Evolutionary conservation across 495 filamentous ascomycete species (phyloP), one percentile per base, ranked within the genome.

Genomic region (Trichoderma parareesei): DNA sequence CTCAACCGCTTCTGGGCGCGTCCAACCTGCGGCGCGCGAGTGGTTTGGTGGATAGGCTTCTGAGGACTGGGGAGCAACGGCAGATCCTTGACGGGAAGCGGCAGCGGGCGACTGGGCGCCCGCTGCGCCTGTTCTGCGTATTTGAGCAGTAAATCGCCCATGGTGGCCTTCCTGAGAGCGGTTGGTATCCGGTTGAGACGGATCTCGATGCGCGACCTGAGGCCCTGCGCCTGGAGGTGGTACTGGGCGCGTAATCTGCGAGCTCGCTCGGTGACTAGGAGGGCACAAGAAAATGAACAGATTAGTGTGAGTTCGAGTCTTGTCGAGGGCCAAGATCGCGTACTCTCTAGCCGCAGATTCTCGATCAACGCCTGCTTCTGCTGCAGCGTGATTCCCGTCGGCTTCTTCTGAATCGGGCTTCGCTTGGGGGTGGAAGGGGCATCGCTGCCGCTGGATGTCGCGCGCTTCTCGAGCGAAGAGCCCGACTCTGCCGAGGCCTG

Each of bases 341-440:
- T 84, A 97, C 94, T 85, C 78, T 98, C 94, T 55, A 97, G 82
- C 69, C 96, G 91, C 38, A 98, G 73, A 69, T 98, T 97, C 67
- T 97, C 92, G 64, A 96, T 87, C 11, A 98, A 79, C 6, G 91
- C 88, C 73, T 93, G 90, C 76, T 97, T 96, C 73, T 96, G 91
- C 61, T 75, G 83, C 63, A 86, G 79, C 5, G 90, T 91, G 64
- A 97, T 85, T 41, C 84, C 85, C 61, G 83, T 73, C 64, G 71
- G 76, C 64, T 78, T 81, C 73, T 83, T 87, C 74, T 82, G 88
- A 11, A 79, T 76, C 1, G 89, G 87, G 69, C 84, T 88, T 69
- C 79, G 66, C 27, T 73, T 76, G 33, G 77, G 77, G 14, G 85
- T 79, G 18, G 60, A 44, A 20, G 60, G 60, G 14, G 18, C 42